Conservation (phyloP, 2,329 filamentous ascomycete genomes). For the Bipolaris cookei region DNA sequence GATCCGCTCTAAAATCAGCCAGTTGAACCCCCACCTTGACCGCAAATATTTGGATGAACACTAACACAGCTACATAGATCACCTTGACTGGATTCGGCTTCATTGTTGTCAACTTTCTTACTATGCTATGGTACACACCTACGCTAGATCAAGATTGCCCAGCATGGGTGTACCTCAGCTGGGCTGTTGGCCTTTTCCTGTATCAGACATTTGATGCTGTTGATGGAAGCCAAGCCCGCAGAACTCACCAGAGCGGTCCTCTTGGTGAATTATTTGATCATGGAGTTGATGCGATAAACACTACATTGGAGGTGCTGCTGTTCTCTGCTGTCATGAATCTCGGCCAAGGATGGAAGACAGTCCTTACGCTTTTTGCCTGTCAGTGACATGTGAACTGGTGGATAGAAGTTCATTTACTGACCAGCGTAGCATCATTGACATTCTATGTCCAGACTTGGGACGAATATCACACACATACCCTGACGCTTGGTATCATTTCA, state of each 20-base stretch:
- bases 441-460: constrained; percentile 99
- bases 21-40: neutral
- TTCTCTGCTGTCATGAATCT: constrained; percentile 93
- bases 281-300: constrained; percentile 94
- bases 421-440: constrained; percentile 73
- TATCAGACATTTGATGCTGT: constrained; percentile 99
- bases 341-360: constrained; percentile 88
- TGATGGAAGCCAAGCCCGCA: constrained; percentile 88
- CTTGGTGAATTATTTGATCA: constrained; percentile 97
- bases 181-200: constrained; percentile 86
- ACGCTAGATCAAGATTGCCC: constrained; percentile 92
- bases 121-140: constrained; percentile 95
- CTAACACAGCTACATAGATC: constrained; percentile 60
- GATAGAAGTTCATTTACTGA: neutral
- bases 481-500: constrained; percentile 89
- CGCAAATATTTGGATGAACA: constrained; percentile 3
- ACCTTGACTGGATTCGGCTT: constrained; percentile 91
- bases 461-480: constrained; percentile 96
- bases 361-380: constrained; percentile 83
- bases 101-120: constrained; percentile 86
- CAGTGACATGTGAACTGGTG: constrained; percentile 22
- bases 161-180: constrained; percentile 91
- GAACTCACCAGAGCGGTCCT: constrained; percentile 90
- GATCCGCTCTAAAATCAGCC: neutral
- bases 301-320: constrained; percentile 87